Base-by-base conservation (phyloP, 2,329 filamentous ascomycete genomes). In the Stachybotrys chartarum region DNA sequence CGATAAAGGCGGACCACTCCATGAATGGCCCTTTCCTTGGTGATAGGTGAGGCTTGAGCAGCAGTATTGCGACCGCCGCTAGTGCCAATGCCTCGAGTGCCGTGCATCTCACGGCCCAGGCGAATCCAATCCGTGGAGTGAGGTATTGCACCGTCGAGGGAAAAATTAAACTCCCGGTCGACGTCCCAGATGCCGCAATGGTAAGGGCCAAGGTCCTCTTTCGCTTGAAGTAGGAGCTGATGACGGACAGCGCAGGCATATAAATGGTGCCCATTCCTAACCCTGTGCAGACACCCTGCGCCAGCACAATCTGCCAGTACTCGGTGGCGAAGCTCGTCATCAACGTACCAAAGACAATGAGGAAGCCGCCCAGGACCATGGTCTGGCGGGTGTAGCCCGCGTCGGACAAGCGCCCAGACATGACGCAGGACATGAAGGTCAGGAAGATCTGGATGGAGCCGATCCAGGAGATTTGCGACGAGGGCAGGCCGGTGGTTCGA, bases 81-180 rank as follows among this genome's bases (percentile, higher is more conserved):
- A 79, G 78, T 0, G 66, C 71, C 7, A 84, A 68, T 50, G 76
- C 77, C 39, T 91, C 77, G 62, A 90, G 87, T 0, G 78, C 87
- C 1, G 88, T 74, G 10, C 83, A 78, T 7, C 88, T 74, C 3
- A 85, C 83, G 0, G 84, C 78, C 83, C 85, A 87, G 0, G 74
- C 71, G 60, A 87, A 88, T 1, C 84, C 84, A 32, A 87, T 73
- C 16, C 70, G 65, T 0, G 81, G 80, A 7, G 83, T 73, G 17
- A 87, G 70, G 51, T 80, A 76, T 61, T 83, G 76, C 62, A 87
- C 79, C 16, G 76, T 73, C 11, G 80, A 73, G 0, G 83, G 81
- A 59, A 82, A 85, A 10, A 83, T 67, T 11, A 84, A 67, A 32
- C 81, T 78, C 5, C 81, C 81, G 7, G 83, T 71, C 5, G 78